A percentile compares a stretch with the other conserved stretches of the same genome.
Conservation (phyloP, 2,329 filamentous ascomycete species). For the Neodidymelliopsis sp. region DNA sequence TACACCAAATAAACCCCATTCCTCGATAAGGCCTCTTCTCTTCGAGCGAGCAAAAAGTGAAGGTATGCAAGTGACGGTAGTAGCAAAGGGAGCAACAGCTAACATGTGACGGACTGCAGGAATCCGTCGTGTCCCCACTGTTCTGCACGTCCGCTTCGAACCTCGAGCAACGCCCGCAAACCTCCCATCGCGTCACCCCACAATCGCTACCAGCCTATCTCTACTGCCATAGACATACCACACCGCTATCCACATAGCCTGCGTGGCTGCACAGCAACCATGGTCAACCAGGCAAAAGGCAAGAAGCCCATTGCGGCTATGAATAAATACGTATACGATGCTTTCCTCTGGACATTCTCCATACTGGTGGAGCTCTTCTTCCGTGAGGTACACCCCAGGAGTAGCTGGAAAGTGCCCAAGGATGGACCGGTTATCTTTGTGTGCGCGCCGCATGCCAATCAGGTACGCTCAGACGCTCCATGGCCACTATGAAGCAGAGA, state of each 20-base stretch:
- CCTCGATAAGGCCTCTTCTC: background rate
- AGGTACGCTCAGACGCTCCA: constrained; percentile 27
- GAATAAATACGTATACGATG: constrained; percentile 78
- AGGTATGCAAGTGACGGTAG: constrained; percentile 15
- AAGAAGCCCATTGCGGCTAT: constrained; percentile 58
- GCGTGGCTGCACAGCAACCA: constrained; percentile 19
- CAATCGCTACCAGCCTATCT: constrained; percentile 21
- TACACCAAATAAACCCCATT: constrained; percentile 16
- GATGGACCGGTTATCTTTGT: constrained; percentile 92
- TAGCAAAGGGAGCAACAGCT: constrained; percentile 6
- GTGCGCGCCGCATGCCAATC: constrained; percentile 92
- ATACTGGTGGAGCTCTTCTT: constrained; percentile 96
- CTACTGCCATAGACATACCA: constrained; percentile 17
- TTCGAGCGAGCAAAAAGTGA: constrained; percentile 2
- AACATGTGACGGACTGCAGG: constrained; percentile 18
- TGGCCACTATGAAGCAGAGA: background rate
- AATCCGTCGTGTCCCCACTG: constrained; percentile 21
- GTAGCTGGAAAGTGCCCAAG: constrained; percentile 92
- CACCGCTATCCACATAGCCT: constrained; percentile 5
- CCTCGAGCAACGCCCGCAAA: constrained; percentile 15
- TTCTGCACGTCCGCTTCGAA: constrained; percentile 22
- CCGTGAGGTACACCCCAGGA: constrained; percentile 92
- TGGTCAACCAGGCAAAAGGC: constrained; percentile 31
- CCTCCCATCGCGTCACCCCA: constrained; percentile 19
- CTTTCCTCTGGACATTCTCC: constrained; percentile 78